phyloP scores from a whole-genome alignment of 495 filamentous ascomycete species.

The Aspergillus bridgeri region DNA sequence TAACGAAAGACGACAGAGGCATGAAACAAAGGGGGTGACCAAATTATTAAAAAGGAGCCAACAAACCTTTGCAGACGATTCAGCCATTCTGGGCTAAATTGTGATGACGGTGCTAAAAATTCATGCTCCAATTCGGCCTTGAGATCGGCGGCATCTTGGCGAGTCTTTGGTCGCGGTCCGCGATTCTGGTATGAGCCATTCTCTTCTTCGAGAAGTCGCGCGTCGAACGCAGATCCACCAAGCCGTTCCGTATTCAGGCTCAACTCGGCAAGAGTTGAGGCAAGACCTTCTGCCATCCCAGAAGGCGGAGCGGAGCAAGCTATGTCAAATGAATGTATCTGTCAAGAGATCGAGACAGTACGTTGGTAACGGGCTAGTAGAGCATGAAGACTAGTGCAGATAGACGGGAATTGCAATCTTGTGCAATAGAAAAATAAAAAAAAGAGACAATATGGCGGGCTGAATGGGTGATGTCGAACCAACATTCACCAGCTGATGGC shows the following conservation, averaged over 20 bases:
- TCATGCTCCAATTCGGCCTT: conserved; percentile 69
- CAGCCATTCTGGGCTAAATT: conserved; percentile 79
- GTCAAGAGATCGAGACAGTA: background rate
- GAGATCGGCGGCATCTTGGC: conserved; percentile 50
- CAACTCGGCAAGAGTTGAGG: conserved; percentile 29
- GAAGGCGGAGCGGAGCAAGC: background rate
- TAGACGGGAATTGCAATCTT: background rate
- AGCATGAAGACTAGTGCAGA: background rate
- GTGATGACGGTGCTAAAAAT: conserved; percentile 72
- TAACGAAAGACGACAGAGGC: background rate
- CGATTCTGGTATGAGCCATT: conserved; percentile 24
- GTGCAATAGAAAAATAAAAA: background rate
- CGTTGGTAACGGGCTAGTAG: background rate
- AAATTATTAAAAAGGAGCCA: background rate
- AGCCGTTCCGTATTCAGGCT: conserved; percentile 24
- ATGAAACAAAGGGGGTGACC: conserved; percentile 2
- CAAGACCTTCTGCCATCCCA: conserved; percentile 28
- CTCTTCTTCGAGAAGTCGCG: conserved; percentile 34
- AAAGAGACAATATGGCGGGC: background rate
- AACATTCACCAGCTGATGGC: background rate
- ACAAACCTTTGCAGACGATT: conserved; percentile 76
- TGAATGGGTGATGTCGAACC: background rate
- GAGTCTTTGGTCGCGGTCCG: conserved; percentile 54
- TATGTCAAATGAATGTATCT: background rate
- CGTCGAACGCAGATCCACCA: conserved; percentile 27